Conservation (phyloP, 73 alveolate genomes). For the Tetrahymena thermophila region DNA sequence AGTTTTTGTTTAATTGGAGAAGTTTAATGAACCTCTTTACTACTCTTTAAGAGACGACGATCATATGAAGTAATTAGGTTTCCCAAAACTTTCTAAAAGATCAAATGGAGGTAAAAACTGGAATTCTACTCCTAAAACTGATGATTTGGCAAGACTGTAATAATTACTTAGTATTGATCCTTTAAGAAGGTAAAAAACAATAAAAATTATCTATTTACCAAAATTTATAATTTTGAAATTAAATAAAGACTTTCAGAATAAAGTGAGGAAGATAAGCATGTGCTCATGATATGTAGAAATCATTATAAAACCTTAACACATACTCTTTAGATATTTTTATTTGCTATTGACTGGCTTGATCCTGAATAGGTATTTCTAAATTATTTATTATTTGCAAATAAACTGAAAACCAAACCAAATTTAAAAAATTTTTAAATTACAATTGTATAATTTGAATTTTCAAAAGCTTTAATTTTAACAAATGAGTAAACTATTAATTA, state of each 20-base stretch:
- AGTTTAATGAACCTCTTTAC: constrained; percentile 18
- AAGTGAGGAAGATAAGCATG: constrained; percentile 41
- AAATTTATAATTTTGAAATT: neutral
- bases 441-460: no score
- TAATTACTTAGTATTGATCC: constrained; percentile 41
- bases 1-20: constrained; percentile 32
- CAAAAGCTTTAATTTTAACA: no score
- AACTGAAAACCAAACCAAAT: neutral
- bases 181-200: neutral
- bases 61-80: constrained; percentile 40
- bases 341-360: constrained; percentile 51
- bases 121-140: constrained; percentile 47
- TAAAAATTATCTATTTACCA: neutral
- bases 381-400: neutral
- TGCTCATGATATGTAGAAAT: constrained; percentile 47
- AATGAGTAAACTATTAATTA: no score
- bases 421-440: no score
- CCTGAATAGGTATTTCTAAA: constrained; percentile 28
- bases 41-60: constrained; percentile 46
- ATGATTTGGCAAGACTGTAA: constrained; percentile 43
- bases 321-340: constrained; percentile 39
- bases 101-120: constrained; percentile 15
- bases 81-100: constrained; percentile 19
- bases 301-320: constrained; percentile 45
- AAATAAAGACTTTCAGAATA: neutral